Base-by-base conservation (phyloP, 208 protist genomes). In the Crithidia sp. region DNA sequence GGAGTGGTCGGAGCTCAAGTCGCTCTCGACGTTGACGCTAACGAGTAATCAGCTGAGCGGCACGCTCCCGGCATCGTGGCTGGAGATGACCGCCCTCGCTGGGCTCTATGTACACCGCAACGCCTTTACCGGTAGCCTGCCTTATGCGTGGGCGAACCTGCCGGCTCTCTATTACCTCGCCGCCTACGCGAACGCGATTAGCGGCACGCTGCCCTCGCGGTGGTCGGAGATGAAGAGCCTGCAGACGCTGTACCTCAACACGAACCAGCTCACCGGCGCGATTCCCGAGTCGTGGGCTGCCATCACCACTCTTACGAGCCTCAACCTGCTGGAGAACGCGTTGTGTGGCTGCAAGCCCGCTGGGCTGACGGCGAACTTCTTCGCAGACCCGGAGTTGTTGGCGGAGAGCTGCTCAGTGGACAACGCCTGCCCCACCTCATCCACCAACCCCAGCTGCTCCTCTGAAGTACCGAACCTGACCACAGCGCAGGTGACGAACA, bases 1-100 rank as follows among this genome's bases (percentile, higher is more conserved):
- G 39, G 28, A 64, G 40, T 73, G 68, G 68, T 19, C 45, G 4
- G n/a, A 40, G 16, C 10, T 73, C 14, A 9, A 40, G 17, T 41
- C 41, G 17, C 47, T 73, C 28, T 19, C 5, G 9, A 64, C 43
- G 47, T 28, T 73, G 58, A 52, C 14, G 28, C 19, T 73, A 14
- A 3, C 39, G 4, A 28, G 16, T 28, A 73, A 73, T n/a, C 8
- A 7, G 9, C 68, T 73, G 7, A 59, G 40, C 17, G 68, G 68
- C 13, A 52, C 58, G 43, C 60, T 72, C 28, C 67, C 67, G 7
- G 13, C 28, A 10, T 13, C 17, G 43, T 71, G 67, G 67, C 12
- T 56, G 13, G 16, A 17, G 44, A 49, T 71, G 41, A 55, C 67
- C 17, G 39, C 44, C 10, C 19, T 71, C 6, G 36, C 41, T 16